Conservation (phyloP, 371 early-diverging fungal species). For the Syncephalastrum sp. region DNA sequence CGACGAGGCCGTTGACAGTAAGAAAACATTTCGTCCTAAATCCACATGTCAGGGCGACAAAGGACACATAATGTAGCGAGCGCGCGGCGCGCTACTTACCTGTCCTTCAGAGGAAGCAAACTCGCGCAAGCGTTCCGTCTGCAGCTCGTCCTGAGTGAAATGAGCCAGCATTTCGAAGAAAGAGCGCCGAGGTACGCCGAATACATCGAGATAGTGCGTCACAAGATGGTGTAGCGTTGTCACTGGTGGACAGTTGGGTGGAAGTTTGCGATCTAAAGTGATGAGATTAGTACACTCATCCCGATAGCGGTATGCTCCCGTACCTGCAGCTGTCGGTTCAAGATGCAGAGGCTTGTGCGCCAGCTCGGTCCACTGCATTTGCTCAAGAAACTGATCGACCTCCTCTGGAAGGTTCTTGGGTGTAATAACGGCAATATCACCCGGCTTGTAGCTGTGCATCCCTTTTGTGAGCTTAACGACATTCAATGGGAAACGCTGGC, state of each 20-base stretch:
- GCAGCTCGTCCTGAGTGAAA: conserved; percentile 72
- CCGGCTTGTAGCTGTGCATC: conserved; percentile 66
- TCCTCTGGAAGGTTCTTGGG: conserved; percentile 73
- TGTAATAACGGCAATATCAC: conserved; percentile 77
- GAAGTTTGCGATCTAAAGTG: conserved; percentile 38
- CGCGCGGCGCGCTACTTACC: conserved; percentile 22
- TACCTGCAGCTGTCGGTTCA: conserved; percentile 38
- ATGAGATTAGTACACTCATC: neutral
- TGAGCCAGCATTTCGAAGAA: conserved; percentile 86
- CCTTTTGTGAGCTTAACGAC: too few species aligned
- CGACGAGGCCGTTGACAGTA: conserved; percentile 81
- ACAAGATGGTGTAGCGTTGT: conserved; percentile 75
- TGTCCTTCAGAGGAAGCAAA: conserved; percentile 80
- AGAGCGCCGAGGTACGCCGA: conserved; percentile 81
- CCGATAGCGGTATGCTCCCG: neutral
- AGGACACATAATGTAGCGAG: neutral
- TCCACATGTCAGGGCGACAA: neutral
- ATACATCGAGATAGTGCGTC: conserved; percentile 75
- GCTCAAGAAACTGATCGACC: conserved; percentile 67
- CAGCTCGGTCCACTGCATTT: conserved; percentile 68
- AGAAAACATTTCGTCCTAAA: conserved; percentile 77
- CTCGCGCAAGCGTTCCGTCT: conserved; percentile 79
- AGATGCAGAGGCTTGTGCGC: conserved; percentile 68
- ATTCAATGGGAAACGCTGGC: neutral
- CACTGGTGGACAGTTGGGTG: conserved; percentile 39